phyloP scores from a whole-genome alignment of 2,329 filamentous ascomycete species.

The Paracoccidioides lutzii region DNA sequence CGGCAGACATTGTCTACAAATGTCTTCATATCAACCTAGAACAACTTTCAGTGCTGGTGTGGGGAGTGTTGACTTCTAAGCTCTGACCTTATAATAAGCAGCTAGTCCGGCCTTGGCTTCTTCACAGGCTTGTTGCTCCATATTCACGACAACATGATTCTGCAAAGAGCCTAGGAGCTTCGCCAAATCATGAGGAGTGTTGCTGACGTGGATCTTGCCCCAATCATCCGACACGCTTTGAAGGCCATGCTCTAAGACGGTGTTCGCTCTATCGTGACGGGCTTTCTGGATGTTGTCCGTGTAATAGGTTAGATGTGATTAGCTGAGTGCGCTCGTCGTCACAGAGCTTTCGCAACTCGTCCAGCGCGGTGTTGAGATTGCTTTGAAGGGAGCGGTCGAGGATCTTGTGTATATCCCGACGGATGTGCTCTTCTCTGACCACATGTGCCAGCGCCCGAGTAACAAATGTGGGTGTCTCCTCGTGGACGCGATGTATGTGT shows the following conservation, averaged over 20 bases:
- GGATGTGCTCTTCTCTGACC: slow-evolving; percentile 4
- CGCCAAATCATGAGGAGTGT: background rate
- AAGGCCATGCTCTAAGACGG: too few species aligned
- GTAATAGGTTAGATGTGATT: slow-evolving; percentile 24
- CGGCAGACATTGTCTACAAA: slow-evolving; percentile 19
- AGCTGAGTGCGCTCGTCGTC: slow-evolving; percentile 14
- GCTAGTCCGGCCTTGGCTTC: slow-evolving; percentile 14
- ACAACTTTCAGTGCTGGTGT: background rate
- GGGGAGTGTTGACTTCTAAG: background rate
- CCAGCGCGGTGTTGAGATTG: slow-evolving; percentile 6
- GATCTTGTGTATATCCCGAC: slow-evolving; percentile 1
- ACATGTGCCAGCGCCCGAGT: slow-evolving; percentile 4
- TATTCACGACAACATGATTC: slow-evolving; percentile 11
- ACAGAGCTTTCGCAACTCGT: slow-evolving; percentile 10
- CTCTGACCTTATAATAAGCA: slow-evolving; percentile 18
- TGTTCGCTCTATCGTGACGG: slow-evolving; percentile 5
- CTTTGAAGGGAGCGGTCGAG: slow-evolving; percentile 1
- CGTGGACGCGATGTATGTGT: slow-evolving; percentile 9
- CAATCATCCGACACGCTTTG: slow-evolving; percentile 6
- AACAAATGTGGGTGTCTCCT: slow-evolving; percentile 8
- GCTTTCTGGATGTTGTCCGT: slow-evolving; percentile 22
- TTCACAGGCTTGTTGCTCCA: slow-evolving; percentile 13
- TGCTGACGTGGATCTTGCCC: slow-evolving; percentile 6
- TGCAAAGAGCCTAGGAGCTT: slow-evolving; percentile 7
- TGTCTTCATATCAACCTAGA: slow-evolving; percentile 16